A percentile compares a stretch with the other conserved stretches of the same genome.
Evolutionary conservation across 805 yeast genomes (phyloP).

Genomic region (Saturnispora halmiae): DNA sequence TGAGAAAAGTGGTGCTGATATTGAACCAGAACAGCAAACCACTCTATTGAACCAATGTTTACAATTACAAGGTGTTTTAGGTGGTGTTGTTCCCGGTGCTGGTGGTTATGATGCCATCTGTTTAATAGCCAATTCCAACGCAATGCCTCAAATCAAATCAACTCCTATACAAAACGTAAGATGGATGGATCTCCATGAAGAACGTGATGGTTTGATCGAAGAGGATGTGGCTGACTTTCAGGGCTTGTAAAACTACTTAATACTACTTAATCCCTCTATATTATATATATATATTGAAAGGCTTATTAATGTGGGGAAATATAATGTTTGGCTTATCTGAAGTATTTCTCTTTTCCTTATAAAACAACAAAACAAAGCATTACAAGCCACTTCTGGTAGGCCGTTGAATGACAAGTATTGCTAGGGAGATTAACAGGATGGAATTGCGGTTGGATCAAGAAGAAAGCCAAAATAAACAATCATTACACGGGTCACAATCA

Average conservation of each 20-base stretch:
- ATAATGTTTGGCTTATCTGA: too few species aligned
- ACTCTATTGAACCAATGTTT: constrained; percentile 50
- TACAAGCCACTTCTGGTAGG: too few species aligned
- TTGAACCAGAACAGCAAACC: constrained; percentile 80
- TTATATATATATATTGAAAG: too few species aligned
- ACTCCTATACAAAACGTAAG: constrained; percentile 37
- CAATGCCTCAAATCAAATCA: constrained; percentile 19
- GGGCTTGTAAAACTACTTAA: constrained; percentile 17
- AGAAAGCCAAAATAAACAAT: too few species aligned
- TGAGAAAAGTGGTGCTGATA: constrained; percentile 61
- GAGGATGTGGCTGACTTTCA: constrained; percentile 33
- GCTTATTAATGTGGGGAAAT: too few species aligned
- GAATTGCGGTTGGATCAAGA: too few species aligned
- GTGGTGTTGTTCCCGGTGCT: constrained; percentile 98
- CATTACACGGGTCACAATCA: too few species aligned
- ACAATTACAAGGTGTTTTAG: constrained; percentile 62
- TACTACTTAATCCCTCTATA: too few species aligned
- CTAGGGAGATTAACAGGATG: too few species aligned
- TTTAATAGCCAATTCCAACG: constrained; percentile 41
- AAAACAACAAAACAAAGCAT: too few species aligned
- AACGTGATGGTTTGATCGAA: constrained; percentile 45
- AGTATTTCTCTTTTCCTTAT: too few species aligned
- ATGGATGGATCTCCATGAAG: constrained; percentile 64
- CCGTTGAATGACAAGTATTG: too few species aligned
- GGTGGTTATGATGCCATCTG: constrained; percentile 96